Conservation (phyloP, 805 yeast genomes). For the Candida ponderosae region DNA sequence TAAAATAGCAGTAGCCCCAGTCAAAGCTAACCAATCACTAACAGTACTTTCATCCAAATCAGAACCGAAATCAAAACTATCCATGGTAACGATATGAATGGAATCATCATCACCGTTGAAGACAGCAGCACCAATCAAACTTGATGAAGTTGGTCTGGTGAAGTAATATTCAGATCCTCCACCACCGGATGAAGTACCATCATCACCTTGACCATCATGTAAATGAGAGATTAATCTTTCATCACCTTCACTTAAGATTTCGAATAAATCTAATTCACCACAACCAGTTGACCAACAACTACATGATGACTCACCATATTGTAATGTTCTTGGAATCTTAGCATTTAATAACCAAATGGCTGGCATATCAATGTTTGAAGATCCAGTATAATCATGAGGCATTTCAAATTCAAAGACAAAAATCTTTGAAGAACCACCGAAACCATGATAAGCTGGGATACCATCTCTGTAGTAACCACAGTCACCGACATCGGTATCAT, state of each 20-base stretch:
- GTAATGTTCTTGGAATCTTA: constrained; percentile 92
- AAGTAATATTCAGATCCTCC: constrained; percentile 88
- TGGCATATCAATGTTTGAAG: constrained; percentile 87
- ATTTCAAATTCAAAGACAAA: constrained; percentile 90
- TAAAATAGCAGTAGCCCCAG: constrained; percentile 40
- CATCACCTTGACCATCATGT: constrained; percentile 74
- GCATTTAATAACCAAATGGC: constrained; percentile 96
- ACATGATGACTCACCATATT: constrained; percentile 79
- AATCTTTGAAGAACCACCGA: constrained; percentile 75
- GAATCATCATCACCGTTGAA: constrained; percentile 46
- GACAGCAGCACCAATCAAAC: constrained; percentile 87
- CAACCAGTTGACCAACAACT: constrained; percentile 97
- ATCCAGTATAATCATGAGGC: constrained; percentile 60
- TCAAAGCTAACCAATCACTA: constrained; percentile 42
- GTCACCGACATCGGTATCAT: constrained; percentile 30
- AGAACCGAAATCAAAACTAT: constrained; percentile 39
- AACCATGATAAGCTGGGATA: constrained; percentile 93
- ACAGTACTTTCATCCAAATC: constrained; percentile 52
- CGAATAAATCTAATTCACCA: constrained; percentile 96
- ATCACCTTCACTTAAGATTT: constrained; percentile 73
- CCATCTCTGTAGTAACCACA: constrained; percentile 87
- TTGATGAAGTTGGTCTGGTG: constrained; percentile 66
- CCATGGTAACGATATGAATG: constrained; percentile 56
- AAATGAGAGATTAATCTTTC: constrained; percentile 69
- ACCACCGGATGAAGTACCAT: constrained; percentile 57